Base-by-base conservation (phyloP, 495 filamentous ascomycete genomes). In the Hapsidospora chrysogenum region DNA sequence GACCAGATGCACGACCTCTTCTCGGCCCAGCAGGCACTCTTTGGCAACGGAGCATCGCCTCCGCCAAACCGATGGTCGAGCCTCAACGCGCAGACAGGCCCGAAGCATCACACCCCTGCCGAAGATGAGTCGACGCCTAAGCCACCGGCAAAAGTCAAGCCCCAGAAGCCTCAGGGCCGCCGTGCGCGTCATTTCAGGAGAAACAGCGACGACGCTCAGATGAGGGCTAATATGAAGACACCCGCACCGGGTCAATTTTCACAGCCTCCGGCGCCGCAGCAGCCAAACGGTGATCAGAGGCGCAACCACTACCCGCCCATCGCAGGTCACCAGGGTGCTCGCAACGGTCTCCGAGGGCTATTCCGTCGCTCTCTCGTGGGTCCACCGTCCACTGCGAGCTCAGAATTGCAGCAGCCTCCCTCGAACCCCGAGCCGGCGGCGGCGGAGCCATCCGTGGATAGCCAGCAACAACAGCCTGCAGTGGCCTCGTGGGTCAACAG, bases 281-380 rank as follows among this genome's bases (percentile, higher is more conserved):
- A 35, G 3, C 38, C 38, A 2, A 28, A 37, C 8, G 20, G 35
- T 10, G 45, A 29, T n/a, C n/a, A n/a, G 35, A 65, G 52, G 39
- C 54, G 55, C 26, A 54, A 47, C 4, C 62, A 61, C n/a, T 66
- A 64, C 33, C 62, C 62, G 4, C 62, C 60, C 0, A 57, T 55
- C 10, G 51, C 60, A 18, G 52, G 53, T 23, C 53, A 58, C 26
- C 41, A 46, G 10, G 44, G 54, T 2, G 49, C 49, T 9, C 46
- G 53, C 0, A 53, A 56, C 17, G 50, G 51, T 5, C 38, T 66
- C 1, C 59, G 44, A 30, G 42, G 45, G 9, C 41, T 64, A 2
- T 64, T 64, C 45, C 54, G 53, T 10, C 51, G 58, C 9, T 56
- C 54, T 1, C 43, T 47, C 1, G 52, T n/a, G n/a, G n/a, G n/a